Conservation (phyloP, 352 stramenopile genomes). For the Vaucheria bursata region DNA sequence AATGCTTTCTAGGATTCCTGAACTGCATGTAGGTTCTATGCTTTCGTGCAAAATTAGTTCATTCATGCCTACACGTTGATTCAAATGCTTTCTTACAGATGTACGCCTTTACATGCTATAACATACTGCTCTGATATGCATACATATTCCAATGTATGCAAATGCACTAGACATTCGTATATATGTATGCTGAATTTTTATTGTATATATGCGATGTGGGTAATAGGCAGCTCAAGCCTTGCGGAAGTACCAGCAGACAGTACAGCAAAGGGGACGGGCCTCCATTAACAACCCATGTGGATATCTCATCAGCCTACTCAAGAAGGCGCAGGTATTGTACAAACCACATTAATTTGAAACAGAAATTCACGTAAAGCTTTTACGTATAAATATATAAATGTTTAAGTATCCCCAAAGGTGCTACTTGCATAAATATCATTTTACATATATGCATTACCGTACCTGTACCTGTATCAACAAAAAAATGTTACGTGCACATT, state of each 20-base stretch:
- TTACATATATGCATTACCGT: too few relatives aligned
- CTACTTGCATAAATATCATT: too few relatives aligned
- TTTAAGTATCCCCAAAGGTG: too few relatives aligned
- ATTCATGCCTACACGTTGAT: background rate
- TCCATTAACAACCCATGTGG: conserved; percentile 45
- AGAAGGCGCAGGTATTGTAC: conserved; percentile 41
- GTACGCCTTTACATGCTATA: background rate
- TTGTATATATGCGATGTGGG: background rate
- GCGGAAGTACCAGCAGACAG: conserved; percentile 42
- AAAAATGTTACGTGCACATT: too few relatives aligned
- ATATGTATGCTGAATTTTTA: too few relatives aligned
- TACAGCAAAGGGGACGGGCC: conserved; percentile 38
- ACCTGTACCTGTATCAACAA: too few relatives aligned
- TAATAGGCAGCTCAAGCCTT: conserved; percentile 29
- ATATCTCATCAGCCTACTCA: conserved; percentile 46
- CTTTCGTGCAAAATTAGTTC: background rate
- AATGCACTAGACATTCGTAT: too few relatives aligned
- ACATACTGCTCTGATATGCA: background rate
- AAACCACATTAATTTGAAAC: too few relatives aligned
- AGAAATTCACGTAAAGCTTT: too few relatives aligned
- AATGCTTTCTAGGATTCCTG: conserved; percentile 39
- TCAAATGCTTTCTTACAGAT: background rate
- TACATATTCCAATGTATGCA: too few relatives aligned
- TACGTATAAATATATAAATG: too few relatives aligned
- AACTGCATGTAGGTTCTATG: conserved; percentile 24